A percentile compares a stretch with the other conserved stretches of the same genome.
Conservation (phyloP, 164 flowering plant genomes). For the Dillenia suffruticosa region DNA sequence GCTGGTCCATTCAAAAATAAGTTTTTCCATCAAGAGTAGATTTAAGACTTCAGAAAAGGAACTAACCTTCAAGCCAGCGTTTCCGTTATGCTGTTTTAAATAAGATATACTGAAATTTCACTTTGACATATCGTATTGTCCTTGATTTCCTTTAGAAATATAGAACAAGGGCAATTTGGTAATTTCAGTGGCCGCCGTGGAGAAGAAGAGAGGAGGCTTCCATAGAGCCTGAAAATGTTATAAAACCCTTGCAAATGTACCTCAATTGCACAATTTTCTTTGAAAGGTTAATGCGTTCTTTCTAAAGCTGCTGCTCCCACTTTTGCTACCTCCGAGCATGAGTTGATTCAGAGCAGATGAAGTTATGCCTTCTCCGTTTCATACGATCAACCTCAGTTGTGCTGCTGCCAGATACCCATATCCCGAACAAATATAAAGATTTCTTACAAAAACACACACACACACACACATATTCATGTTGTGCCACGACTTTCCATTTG, state of each 20-base stretch:
- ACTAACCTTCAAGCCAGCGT: neutral
- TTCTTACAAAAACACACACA: neutral
- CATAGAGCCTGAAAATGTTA: constrained; percentile 1
- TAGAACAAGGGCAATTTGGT: no score
- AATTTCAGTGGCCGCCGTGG: constrained; percentile 15
- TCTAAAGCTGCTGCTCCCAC: constrained; percentile 25
- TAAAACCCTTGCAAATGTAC: constrained; percentile 9
- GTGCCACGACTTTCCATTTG: constrained; percentile 32
- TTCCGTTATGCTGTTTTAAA: neutral
- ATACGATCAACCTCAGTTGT: no score
- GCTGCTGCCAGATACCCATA: no score
- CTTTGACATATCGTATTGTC: no score
- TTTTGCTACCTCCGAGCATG: constrained; percentile 2
- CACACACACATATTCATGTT: constrained; percentile 4
- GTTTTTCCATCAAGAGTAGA: neutral
- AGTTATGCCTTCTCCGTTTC: no score
- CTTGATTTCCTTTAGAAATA: no score
- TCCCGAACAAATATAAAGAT: neutral
- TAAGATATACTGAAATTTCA: constrained; percentile 1
- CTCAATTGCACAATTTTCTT: constrained; percentile 10
- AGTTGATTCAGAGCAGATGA: neutral
- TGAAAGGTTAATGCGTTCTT: constrained; percentile 13
- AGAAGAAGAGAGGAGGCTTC: constrained; percentile 12
- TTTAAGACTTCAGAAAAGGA: neutral
- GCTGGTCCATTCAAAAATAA: no score